These are phyloP conservation scores for Populus hybrid DNA, from an alignment of 441 rosid species.

Conservation along the genomic window DNA sequence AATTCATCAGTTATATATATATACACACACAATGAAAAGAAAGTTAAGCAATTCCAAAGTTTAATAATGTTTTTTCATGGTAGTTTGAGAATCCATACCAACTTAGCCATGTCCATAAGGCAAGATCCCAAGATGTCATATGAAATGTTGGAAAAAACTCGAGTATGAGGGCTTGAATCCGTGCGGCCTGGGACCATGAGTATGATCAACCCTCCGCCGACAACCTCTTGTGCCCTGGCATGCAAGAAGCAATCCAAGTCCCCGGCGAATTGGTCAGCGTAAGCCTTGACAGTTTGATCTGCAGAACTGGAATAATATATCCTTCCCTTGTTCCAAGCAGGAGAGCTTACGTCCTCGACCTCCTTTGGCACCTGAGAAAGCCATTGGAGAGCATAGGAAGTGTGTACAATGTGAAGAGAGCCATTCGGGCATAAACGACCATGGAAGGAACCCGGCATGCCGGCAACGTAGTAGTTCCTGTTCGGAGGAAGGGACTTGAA, in stretches of 20 bases:
- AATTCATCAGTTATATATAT: neutral
- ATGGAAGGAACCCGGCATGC: slow-evolving; percentile 18
- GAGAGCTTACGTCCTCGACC: slow-evolving; percentile 4
- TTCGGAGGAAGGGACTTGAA: slow-evolving; percentile 12
- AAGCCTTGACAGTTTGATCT: slow-evolving; percentile 24
- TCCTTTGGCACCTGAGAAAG: slow-evolving; percentile 14
- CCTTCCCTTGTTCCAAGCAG: slow-evolving; percentile 15
- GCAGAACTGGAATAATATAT: neutral
- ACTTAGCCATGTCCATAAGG: slow-evolving; percentile 15
- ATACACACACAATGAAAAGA: too few relatives aligned
- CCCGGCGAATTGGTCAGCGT: slow-evolving; percentile 16
- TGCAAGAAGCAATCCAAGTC: slow-evolving; percentile 26
- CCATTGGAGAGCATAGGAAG: slow-evolving; percentile 20
- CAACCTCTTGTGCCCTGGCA: slow-evolving; percentile 17
- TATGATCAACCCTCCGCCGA: slow-evolving; percentile 12
- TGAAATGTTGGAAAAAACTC: neutral
- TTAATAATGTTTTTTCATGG: neutral
- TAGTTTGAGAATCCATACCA: slow-evolving; percentile 1
- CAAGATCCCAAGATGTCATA: slow-evolving; percentile 10
- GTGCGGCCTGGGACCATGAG: neutral
- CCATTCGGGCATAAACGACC: slow-evolving; percentile 6
- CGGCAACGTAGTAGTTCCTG: slow-evolving; percentile 1
- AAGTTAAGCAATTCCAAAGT: too few relatives aligned
- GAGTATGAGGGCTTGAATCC: neutral
- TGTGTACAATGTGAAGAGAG: slow-evolving; percentile 15